These are phyloP conservation scores for Candida palmyrensis DNA, from an alignment of 805 yeast genomes.

Conservation along the genomic window DNA sequence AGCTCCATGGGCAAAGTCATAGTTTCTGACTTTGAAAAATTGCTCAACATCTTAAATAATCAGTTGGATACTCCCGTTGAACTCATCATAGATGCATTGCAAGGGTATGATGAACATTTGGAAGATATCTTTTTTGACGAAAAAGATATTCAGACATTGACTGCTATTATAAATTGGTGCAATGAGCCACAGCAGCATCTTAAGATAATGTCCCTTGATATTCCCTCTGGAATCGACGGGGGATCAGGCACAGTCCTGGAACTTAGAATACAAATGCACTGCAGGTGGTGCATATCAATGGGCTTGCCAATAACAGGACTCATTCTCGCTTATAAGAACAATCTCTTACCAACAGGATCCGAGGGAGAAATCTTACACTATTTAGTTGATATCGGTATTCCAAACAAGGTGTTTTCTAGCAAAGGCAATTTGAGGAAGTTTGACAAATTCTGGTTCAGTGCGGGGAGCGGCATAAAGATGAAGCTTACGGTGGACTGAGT, in stretches of 20 bases:
- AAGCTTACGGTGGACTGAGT: slow-evolving; percentile 7
- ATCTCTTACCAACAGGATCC: slow-evolving; percentile 22
- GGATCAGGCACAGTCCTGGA: slow-evolving; percentile 59
- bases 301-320: slow-evolving; percentile 71
- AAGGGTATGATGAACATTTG: slow-evolving; percentile 71
- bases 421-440: slow-evolving; percentile 39
- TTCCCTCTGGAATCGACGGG: slow-evolving; percentile 80
- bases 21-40: slow-evolving; percentile 24
- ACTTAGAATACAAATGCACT: slow-evolving; percentile 29
- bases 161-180: slow-evolving; percentile 60
- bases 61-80: slow-evolving; percentile 71
- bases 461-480: slow-evolving; percentile 24
- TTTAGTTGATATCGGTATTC: slow-evolving; percentile 68
- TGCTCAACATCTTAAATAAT: slow-evolving; percentile 33
- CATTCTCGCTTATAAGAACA: slow-evolving; percentile 54
- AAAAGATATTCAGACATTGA: slow-evolving; percentile 34
- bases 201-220: slow-evolving; percentile 62
- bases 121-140: slow-evolving; percentile 46
- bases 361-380: slow-evolving; percentile 51
- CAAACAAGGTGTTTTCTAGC: slow-evolving; percentile 45
- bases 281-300: slow-evolving; percentile 60
- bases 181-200: slow-evolving; percentile 41
- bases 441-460: slow-evolving; percentile 41
- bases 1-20: slow-evolving; percentile 64
- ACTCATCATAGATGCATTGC: slow-evolving; percentile 75